Percentiles rank a stretch among this genome's conserved stretches.
Conservation (phyloP, 2,329 filamentous ascomycete genomes). For the Daldinia sp. region DNA sequence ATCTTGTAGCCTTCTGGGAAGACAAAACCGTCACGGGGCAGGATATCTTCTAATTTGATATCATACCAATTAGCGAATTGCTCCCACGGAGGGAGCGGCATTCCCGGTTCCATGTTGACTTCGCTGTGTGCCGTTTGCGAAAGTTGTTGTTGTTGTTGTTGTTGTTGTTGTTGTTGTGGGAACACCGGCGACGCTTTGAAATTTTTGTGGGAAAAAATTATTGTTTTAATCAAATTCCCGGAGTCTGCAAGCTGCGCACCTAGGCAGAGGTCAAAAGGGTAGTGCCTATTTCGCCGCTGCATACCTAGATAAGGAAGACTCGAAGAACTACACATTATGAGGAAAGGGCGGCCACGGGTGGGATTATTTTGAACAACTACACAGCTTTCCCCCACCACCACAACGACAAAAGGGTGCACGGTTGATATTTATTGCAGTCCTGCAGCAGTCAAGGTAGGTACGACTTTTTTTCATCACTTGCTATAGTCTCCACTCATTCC, state of each 20-base stretch:
- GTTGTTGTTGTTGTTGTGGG: background rate
- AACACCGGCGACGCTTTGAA: background rate
- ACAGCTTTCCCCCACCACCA: background rate
- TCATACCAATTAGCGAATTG: slow-evolving; percentile 10
- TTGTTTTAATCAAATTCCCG: background rate
- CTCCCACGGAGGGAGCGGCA: background rate
- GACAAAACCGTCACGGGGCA: slow-evolving; percentile 21
- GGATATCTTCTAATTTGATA: slow-evolving; percentile 14
- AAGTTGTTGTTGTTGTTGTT: background rate
- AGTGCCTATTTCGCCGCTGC: background rate
- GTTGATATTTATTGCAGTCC: background rate
- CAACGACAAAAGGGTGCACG: background rate
- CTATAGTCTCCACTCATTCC: background rate
- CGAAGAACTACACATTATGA: background rate
- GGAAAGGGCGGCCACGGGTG: background rate
- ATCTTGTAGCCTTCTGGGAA: slow-evolving; percentile 22
- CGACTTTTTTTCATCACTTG: background rate
- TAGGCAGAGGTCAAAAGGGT: background rate
- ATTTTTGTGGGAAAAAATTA: background rate
- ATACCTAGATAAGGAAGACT: background rate
- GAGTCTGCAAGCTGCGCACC: background rate
- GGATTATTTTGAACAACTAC: background rate
- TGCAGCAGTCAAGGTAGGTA: background rate
- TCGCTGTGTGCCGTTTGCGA: background rate
- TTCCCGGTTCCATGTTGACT: slow-evolving; percentile 5